phyloP scores from a whole-genome alignment of 2,329 filamentous ascomycete species.

The Ascochyta viciae-villosae region DNA sequence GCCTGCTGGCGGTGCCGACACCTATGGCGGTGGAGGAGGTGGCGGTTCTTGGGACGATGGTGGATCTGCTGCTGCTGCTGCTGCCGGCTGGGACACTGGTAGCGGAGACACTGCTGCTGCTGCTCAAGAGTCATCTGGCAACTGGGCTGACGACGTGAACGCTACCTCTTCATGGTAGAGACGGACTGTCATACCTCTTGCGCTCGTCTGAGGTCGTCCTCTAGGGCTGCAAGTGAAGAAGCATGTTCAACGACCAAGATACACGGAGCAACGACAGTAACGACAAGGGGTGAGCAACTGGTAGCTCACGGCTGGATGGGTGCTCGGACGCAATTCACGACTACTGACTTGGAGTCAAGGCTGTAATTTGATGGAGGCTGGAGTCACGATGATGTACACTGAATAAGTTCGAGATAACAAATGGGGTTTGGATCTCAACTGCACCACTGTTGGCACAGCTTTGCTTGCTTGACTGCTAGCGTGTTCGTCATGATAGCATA shows the following conservation, averaged over 20 bases:
- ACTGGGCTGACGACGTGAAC: constrained; percentile 16
- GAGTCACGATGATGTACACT: constrained; percentile 1
- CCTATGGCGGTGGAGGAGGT: constrained; percentile 29
- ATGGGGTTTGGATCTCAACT: constrained; percentile 1
- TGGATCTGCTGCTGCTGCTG: constrained; percentile 21
- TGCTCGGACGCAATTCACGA: background rate
- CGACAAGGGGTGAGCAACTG: constrained; percentile 1
- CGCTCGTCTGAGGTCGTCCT: background rate
- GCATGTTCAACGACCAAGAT: background rate
- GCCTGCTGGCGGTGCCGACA: constrained; percentile 30
- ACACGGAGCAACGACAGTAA: background rate
- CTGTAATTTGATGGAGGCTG: background rate
- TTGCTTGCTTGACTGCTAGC: too few relatives aligned
- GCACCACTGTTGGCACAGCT: background rate
- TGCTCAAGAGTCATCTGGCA: constrained; percentile 3
- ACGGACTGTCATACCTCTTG: background rate
- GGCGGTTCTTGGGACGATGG: constrained; percentile 35
- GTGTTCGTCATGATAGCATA: background rate
- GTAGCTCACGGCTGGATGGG: constrained; percentile 1
- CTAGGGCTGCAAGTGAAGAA: background rate
- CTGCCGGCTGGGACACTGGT: constrained; percentile 31
- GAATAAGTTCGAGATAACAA: background rate
- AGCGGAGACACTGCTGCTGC: constrained; percentile 21
- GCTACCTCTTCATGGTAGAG: constrained; percentile 19
- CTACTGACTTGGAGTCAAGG: background rate